Evolutionary conservation across 371 early-diverging fungal species (phyloP), one percentile per base, ranked within the genome.

Genomic region (Mucor indicus): DNA sequence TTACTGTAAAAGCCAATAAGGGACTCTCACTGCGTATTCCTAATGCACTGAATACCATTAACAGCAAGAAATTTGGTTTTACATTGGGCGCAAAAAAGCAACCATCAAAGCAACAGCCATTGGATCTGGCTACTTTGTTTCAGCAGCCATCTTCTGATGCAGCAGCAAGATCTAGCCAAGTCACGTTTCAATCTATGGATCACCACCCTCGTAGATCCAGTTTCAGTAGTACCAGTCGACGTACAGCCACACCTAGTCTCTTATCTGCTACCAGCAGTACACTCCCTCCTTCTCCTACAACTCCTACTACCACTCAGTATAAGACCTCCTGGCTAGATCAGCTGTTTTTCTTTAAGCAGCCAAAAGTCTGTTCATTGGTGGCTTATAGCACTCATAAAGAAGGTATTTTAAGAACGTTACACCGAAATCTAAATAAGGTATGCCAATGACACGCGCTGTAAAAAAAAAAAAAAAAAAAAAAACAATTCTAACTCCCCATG

Each of bases 321-420:
- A 51, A 50, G 23, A 30, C 69, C 0, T 67, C 67, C 2, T 75
- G 75, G 75, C 53, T 75, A 0, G 55, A 60, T 12, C 59, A 71
- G 10, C 60, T 75, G 12, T 75, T 75, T 55, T 60, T 69, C 46
- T 71, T 75, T 24, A 75, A 75, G 44, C 71, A 75, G 15, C 75
- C 75, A 10, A 75, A 75, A 31, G 63, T 69, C 11, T 68, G 73
- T 35, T 60, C 63, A 2, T 38, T 72, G 30, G 52, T 60, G 13
- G 55, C 69, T 16, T 56, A 63, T 29, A 57, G 61, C 10, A 57
- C 61, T 2, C 46, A 69, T 17, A 61, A 51, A 4, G 55, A 52
- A 4, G 45, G 51, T 11, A 54, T 66, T 27, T 41, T 72, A 4
- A 54, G 53, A 15, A 55, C 58, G 5, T 46, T 72, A 20, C 69